These are phyloP conservation scores for Piloderma croceum DNA, from an alignment of 768 basidiomycete genomes.

Conservation along the genomic window DNA sequence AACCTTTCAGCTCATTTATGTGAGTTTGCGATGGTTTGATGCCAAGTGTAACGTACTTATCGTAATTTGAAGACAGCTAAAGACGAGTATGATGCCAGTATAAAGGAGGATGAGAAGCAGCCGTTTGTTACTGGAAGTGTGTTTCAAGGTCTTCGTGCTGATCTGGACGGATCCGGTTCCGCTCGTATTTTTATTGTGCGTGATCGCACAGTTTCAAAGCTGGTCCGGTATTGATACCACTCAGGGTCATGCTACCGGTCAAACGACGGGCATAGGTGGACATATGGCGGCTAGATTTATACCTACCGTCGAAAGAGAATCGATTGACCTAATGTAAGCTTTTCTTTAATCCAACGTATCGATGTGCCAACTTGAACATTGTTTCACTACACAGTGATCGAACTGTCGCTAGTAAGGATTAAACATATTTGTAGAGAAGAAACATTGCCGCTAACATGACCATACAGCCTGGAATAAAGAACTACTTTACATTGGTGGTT, in stretches of 20 bases:
- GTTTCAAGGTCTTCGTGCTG: conserved; percentile 82
- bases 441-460: conserved; percentile 3
- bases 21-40: conserved; percentile 26
- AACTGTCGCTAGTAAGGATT: conserved; percentile 61
- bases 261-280: conserved; percentile 80
- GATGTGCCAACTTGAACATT: no score
- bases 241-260: conserved; percentile 84
- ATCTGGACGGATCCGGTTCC: conserved; percentile 73
- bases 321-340: conserved; percentile 77
- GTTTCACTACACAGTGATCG: conserved; percentile 60
- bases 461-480: conserved; percentile 83
- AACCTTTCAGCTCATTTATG: conserved; percentile 82
- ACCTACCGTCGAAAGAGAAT: conserved; percentile 93
- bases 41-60: conserved; percentile 3
- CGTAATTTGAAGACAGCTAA: conserved; percentile 58
- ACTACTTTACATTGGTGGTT: conserved; percentile 77
- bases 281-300: conserved; percentile 82
- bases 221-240: conserved; percentile 7
- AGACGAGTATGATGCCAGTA: conserved; percentile 71
- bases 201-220: no score
- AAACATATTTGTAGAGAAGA: neutral
- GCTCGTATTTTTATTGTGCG: conserved; percentile 82
- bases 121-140: conserved; percentile 66
- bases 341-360: neutral
- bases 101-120: conserved; percentile 58